Conservation (phyloP, 2,329 filamentous ascomycete species). For the Hypocreales sp. region DNA sequence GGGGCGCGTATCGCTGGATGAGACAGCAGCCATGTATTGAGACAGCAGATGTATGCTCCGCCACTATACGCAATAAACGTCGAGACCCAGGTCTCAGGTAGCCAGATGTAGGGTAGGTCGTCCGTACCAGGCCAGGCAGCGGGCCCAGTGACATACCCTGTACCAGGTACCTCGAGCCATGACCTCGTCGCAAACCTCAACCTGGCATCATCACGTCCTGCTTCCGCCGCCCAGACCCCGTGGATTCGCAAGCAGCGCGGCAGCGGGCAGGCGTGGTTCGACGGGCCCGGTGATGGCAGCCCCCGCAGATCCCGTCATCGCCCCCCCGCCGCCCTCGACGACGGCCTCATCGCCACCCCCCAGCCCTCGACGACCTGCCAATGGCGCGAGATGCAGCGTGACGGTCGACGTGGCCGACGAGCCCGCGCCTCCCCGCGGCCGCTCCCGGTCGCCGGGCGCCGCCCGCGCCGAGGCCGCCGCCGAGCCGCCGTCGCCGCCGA, state of each 20-base stretch:
- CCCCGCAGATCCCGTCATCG: constrained; percentile 9
- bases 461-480: not conserved
- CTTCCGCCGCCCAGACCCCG: not conserved
- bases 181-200: too few species aligned
- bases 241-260: not conserved
- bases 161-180: too few species aligned
- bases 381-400: not conserved
- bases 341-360: constrained; percentile 4
- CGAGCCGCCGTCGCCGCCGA: constrained; percentile 1
- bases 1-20: too few species aligned
- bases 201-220: not conserved
- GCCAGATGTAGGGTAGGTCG: too few species aligned
- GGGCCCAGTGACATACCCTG: too few species aligned
- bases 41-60: too few species aligned
- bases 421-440: not conserved
- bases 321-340: too few species aligned
- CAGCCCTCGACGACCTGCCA: constrained; percentile 4
- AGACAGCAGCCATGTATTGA: too few species aligned
- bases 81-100: too few species aligned
- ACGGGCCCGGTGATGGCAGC: constrained; percentile 8
- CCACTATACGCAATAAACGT: too few species aligned
- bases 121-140: too few species aligned
- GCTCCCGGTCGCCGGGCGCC: not conserved
- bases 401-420: not conserved
- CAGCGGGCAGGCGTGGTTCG: constrained; percentile 1